phyloP scores from a whole-genome alignment of 75 land plant genomes.

The Chamaecyparis obtusa region DNA sequence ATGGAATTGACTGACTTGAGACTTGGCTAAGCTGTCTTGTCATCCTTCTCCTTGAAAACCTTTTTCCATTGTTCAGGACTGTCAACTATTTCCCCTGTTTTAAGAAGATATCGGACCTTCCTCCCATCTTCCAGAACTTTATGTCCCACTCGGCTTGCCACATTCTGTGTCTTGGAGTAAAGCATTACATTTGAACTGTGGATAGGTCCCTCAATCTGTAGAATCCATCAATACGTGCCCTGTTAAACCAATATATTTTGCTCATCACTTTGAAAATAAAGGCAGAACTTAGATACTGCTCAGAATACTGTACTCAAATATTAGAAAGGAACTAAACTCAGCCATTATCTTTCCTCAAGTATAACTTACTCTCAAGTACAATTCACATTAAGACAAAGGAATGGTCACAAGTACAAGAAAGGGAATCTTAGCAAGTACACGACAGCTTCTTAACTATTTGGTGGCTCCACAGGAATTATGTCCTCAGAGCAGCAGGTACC shows the following conservation, averaged over 20 bases:
- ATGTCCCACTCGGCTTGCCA: constrained; percentile 93
- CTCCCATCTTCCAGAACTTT: constrained; percentile 86
- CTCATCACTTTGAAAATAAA: background rate
- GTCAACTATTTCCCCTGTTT: constrained; percentile 96
- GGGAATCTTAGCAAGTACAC: background rate
- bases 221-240: constrained; percentile 7
- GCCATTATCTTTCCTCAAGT: background rate
- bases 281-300: constrained; percentile 2
- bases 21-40: background rate
- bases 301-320: background rate
- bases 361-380: background rate
- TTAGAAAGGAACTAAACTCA: background rate
- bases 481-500: background rate
- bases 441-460: background rate
- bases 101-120: constrained; percentile 83
- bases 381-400: background rate
- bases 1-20: background rate
- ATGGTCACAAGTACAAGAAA: background rate
- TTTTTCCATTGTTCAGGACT: constrained; percentile 86
- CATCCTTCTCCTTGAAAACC: constrained; percentile 26
- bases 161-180: constrained; percentile 85
- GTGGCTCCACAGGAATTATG: background rate
- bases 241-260: background rate
- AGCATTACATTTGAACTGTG: constrained; percentile 99
- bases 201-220: constrained; percentile 86